A percentile compares a stretch with the other conserved stretches of the same genome.
Conservation (phyloP, 768 basidiomycete genomes). For the Panaeolus papilionaceus region DNA sequence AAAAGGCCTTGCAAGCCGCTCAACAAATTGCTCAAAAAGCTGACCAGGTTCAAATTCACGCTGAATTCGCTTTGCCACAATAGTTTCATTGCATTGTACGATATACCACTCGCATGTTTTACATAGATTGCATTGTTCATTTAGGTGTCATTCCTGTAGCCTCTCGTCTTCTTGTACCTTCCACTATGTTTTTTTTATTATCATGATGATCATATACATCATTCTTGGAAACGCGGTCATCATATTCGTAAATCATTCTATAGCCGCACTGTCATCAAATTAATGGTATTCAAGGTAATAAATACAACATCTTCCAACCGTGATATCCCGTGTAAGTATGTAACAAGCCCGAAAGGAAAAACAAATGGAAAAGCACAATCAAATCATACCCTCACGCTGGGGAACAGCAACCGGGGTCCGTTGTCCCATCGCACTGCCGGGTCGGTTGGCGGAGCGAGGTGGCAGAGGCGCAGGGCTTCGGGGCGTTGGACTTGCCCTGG, state of each 20-base stretch:
- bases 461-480: slow-evolving; percentile 49
- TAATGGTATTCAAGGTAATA: slow-evolving; percentile 14
- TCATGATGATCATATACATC: not conserved
- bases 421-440: slow-evolving; percentile 57
- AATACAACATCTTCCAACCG: slow-evolving; percentile 3
- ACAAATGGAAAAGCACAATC: slow-evolving; percentile 40
- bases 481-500: slow-evolving; percentile 53
- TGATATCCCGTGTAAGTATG: not conserved
- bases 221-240: not conserved
- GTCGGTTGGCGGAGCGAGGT: slow-evolving; percentile 66
- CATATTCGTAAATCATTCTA: not conserved
- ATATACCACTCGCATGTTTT: not conserved
- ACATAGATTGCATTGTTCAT: not conserved
- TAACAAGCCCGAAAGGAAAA: slow-evolving; percentile 20
- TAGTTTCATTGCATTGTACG: slow-evolving; percentile 28
- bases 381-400: slow-evolving; percentile 69
- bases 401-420: slow-evolving; percentile 58
- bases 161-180: not conserved
- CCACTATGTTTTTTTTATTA: not conserved
- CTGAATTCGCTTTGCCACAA: slow-evolving; percentile 25
- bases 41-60: slow-evolving; percentile 33
- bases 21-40: slow-evolving; percentile 31
- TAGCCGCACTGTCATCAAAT: not conserved
- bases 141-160: not conserved
- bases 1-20: slow-evolving; percentile 36